phyloP scores from a whole-genome alignment of 345 rosid genomes.

The Arabidopsis suecica region DNA sequence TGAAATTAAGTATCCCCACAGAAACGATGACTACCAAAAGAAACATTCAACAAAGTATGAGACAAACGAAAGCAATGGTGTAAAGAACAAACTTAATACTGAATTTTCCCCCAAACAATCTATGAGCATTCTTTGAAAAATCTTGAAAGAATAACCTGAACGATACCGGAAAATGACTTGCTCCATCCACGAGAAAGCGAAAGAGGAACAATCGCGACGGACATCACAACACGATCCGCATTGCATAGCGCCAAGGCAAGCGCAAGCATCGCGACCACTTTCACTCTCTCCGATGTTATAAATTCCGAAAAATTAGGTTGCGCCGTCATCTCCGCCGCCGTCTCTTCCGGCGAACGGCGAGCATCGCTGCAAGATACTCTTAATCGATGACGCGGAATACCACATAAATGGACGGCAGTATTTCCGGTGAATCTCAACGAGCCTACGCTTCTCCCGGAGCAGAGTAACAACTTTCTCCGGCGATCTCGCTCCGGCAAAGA shows the following conservation, averaged over 20 bases:
- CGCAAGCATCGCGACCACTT: conserved; percentile 92
- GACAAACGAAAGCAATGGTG: neutral
- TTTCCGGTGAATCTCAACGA: neutral
- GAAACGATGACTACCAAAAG: conserved; percentile 79
- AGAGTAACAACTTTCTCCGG: conserved; percentile 25
- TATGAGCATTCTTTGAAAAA: neutral
- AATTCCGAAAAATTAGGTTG: conserved; percentile 71
- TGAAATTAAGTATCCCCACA: conserved; percentile 94
- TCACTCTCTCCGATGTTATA: conserved; percentile 91
- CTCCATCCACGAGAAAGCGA: conserved; percentile 91
- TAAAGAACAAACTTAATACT: neutral
- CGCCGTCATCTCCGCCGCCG: conserved; percentile 30
- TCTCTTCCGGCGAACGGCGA: conserved; percentile 48
- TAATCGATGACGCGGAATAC: conserved; percentile 42
- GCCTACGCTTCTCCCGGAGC: neutral
- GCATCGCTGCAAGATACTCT: conserved; percentile 59
- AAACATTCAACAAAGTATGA: conserved; percentile 32
- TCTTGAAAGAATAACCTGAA: conserved; percentile 62
- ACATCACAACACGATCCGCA: conserved; percentile 94
- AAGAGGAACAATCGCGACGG: conserved; percentile 90
- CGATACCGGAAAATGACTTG: conserved; percentile 94
- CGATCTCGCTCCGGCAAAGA: conserved; percentile 27
- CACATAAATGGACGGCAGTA: conserved; percentile 25
- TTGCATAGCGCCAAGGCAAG: conserved; percentile 86
- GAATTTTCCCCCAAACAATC: neutral